phyloP scores from a whole-genome alignment of 2,329 filamentous ascomycete genomes.

The Fusarium buxicola region DNA sequence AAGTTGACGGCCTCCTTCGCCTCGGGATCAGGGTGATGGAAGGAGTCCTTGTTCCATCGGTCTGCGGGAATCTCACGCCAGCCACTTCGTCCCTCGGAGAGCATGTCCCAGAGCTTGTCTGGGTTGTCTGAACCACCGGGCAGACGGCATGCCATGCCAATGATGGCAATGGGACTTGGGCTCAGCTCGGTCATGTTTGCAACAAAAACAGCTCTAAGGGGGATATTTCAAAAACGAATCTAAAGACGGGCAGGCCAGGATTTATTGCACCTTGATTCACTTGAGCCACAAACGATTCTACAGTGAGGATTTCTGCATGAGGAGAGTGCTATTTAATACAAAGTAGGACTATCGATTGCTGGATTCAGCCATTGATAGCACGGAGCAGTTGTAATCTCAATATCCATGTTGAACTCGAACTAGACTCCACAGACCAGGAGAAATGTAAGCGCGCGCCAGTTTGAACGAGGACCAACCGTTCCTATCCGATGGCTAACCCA shows the following conservation, averaged over 20 bases:
- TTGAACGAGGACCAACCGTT: slow-evolving; percentile 1
- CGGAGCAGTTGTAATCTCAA: not conserved
- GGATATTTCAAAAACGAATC: not conserved
- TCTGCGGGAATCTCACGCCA: slow-evolving; percentile 38
- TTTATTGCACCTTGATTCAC: not conserved
- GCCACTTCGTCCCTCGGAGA: slow-evolving; percentile 35
- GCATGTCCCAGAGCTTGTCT: slow-evolving; percentile 46
- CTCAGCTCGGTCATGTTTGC: slow-evolving; percentile 13
- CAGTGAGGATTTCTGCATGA: not conserved
- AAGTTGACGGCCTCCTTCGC: slow-evolving; percentile 36
- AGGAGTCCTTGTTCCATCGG: slow-evolving; percentile 41
- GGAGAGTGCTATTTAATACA: slow-evolving; percentile 19
- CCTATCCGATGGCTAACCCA: not conserved
- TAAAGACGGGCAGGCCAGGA: not conserved
- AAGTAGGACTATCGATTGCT: not conserved
- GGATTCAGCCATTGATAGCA: not conserved
- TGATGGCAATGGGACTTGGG: slow-evolving; percentile 44
- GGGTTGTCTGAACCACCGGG: slow-evolving; percentile 43
- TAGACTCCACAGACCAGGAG: slow-evolving; percentile 3
- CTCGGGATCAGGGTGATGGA: slow-evolving; percentile 37
- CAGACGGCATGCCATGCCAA: slow-evolving; percentile 48
- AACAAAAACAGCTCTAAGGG: not conserved
- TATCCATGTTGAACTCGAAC: slow-evolving; percentile 4
- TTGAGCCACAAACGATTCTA: not conserved
- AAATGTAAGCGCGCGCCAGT: slow-evolving; percentile 8